Conservation (phyloP, 768 basidiomycete genomes). For the Coprinopsis marcescibilis region DNA sequence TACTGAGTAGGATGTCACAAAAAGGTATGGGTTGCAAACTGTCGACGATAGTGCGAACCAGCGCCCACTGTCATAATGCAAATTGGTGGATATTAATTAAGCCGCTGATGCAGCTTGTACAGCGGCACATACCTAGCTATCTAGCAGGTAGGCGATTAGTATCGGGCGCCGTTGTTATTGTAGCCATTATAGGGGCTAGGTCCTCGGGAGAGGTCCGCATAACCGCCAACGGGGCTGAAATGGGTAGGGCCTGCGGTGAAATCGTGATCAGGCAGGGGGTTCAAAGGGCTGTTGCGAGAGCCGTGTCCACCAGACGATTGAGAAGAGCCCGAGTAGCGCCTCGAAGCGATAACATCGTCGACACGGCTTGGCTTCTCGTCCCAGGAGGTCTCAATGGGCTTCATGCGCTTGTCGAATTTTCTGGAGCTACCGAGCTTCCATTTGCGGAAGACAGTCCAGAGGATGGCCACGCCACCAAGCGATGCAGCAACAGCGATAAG, state of each 20-base stretch:
- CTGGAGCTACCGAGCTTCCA: constrained; percentile 83
- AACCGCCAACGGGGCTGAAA: constrained; percentile 69
- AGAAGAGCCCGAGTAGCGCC: constrained; percentile 56
- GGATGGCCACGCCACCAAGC: constrained; percentile 61
- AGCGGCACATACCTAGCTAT: too few species aligned
- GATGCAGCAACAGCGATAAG: constrained; percentile 67
- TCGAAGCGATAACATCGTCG: constrained; percentile 40
- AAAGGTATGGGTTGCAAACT: too few species aligned
- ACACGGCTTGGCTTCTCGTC: constrained; percentile 42
- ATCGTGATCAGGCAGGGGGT: constrained; percentile 60
- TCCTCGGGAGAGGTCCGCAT: constrained; percentile 77
- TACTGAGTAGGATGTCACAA: too few species aligned
- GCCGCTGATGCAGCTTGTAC: too few species aligned
- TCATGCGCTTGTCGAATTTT: constrained; percentile 77
- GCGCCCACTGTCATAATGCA: not conserved
- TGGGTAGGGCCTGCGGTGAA: constrained; percentile 58
- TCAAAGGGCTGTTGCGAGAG: constrained; percentile 7
- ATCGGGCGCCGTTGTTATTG: too few species aligned
- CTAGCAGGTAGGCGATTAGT: too few species aligned
- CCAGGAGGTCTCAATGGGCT: constrained; percentile 90
- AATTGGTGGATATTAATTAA: too few species aligned
- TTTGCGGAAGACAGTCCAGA: constrained; percentile 90
- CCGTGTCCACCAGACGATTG: constrained; percentile 41
- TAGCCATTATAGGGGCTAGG: too few species aligned
- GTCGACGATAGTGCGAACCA: not conserved